Conservation (phyloP, 202 grass and related monocot species). For the Panicum hallii region DNA sequence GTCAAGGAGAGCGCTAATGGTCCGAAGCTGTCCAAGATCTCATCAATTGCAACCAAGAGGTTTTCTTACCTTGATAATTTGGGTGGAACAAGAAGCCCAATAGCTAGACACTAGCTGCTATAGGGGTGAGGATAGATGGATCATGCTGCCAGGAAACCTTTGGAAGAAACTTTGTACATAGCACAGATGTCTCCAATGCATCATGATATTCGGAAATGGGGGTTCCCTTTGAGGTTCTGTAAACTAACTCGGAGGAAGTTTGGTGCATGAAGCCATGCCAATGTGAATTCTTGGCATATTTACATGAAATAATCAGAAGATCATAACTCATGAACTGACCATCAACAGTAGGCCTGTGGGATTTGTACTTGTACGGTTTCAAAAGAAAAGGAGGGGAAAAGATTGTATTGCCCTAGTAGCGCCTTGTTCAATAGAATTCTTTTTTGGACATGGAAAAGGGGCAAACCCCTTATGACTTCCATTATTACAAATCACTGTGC, state of each 20-base stretch:
- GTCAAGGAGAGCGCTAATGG: slow-evolving; percentile 22
- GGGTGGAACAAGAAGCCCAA: slow-evolving; percentile 59
- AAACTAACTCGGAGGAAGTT: slow-evolving; percentile 3
- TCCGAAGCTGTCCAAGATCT: slow-evolving; percentile 53
- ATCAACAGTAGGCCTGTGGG: not conserved
- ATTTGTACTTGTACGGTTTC: not conserved
- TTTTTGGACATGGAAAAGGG: not conserved
- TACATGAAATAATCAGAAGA: slow-evolving; percentile 3
- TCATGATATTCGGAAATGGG: slow-evolving; percentile 27
- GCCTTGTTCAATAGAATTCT: not conserved
- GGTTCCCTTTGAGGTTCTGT: not conserved
- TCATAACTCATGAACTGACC: slow-evolving; percentile 16
- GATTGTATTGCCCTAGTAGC: not conserved
- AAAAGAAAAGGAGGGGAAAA: not conserved
- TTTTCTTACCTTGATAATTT: slow-evolving; percentile 61
- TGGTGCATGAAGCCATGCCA: slow-evolving; percentile 3
- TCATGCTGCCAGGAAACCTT: slow-evolving; percentile 17
- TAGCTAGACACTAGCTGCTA: slow-evolving; percentile 57
- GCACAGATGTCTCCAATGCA: slow-evolving; percentile 34
- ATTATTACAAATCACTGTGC: not conserved
- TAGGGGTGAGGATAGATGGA: slow-evolving; percentile 22
- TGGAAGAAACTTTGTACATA: slow-evolving; percentile 52
- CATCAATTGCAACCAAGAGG: slow-evolving; percentile 51
- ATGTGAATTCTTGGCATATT: slow-evolving; percentile 11
- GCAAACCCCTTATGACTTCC: not conserved